These are phyloP conservation scores for Nepenthes alata DNA, from an alignment of 179 eudicot species.

Conservation along the genomic window DNA sequence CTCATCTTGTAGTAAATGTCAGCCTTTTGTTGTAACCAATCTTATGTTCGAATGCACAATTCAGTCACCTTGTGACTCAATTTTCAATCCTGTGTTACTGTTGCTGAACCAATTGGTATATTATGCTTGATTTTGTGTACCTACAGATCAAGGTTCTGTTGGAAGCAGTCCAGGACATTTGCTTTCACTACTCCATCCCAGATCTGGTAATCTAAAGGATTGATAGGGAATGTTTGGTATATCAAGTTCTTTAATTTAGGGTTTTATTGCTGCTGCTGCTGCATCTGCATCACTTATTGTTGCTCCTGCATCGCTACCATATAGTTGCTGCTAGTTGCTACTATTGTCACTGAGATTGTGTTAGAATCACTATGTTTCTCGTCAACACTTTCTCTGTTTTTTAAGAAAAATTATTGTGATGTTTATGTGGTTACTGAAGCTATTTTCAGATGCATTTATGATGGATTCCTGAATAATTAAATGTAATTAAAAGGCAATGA, in stretches of 20 bases:
- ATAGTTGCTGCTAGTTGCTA: neutral
- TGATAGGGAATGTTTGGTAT: neutral
- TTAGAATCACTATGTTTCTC: too few relatives aligned
- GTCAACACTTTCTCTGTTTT: too few relatives aligned
- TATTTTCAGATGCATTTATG: too few relatives aligned
- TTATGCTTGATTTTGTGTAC: neutral
- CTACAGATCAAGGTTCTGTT: conserved; percentile 28
- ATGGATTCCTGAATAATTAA: too few relatives aligned
- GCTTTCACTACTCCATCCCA: conserved; percentile 63
- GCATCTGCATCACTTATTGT: neutral
- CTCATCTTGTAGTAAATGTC: too few relatives aligned
- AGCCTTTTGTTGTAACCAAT: too few relatives aligned
- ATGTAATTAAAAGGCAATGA: too few relatives aligned
- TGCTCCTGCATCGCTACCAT: too few relatives aligned
- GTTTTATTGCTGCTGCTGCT: neutral
- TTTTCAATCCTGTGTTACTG: neutral
- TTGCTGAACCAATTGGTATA: neutral
- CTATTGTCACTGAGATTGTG: neutral
- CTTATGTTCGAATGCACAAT: too few relatives aligned
- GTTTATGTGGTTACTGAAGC: too few relatives aligned
- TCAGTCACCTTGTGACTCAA: neutral
- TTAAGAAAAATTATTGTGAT: too few relatives aligned
- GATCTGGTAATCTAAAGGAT: conserved; percentile 34
- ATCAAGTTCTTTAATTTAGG: neutral
- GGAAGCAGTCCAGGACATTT: conserved; percentile 26